phyloP scores from a whole-genome alignment of 2,329 filamentous ascomycete genomes.

The Aspergillus caelatus region DNA sequence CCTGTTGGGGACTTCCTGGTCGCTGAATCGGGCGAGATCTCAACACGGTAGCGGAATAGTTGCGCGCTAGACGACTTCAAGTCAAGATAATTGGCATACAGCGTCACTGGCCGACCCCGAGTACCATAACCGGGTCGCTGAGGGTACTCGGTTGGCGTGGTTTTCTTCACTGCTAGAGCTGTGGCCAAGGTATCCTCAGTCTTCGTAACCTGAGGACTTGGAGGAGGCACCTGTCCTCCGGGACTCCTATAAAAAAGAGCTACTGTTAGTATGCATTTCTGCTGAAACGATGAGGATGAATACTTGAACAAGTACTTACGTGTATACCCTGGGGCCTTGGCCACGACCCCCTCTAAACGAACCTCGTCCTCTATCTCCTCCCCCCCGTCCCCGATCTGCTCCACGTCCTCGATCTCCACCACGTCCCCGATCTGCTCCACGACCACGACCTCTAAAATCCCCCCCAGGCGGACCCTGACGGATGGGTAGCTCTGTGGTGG shows the following conservation, averaged over 20 bases:
- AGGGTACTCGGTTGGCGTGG: constrained; percentile 30
- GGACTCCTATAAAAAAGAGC: constrained; percentile 21
- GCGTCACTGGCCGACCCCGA: constrained; percentile 29
- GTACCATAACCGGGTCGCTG: constrained; percentile 43
- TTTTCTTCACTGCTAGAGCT: constrained; percentile 23
- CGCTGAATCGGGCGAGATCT: constrained; percentile 31
- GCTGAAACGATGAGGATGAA: background rate
- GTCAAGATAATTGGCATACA: constrained; percentile 46
- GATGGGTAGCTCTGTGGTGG: constrained; percentile 24
- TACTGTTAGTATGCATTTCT: background rate
- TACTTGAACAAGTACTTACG: constrained; percentile 25
- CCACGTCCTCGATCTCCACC: background rate
- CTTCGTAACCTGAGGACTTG: constrained; percentile 28
- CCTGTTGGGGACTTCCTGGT: constrained; percentile 30
- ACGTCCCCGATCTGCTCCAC: background rate
- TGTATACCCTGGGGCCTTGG: constrained; percentile 30
- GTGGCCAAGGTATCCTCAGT: constrained; percentile 32
- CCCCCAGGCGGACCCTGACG: constrained; percentile 18
- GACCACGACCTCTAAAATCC: constrained; percentile 24
- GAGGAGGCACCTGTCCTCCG: constrained; percentile 20
- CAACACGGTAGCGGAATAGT: constrained; percentile 48
- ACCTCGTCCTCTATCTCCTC: background rate
- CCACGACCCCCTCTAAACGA: constrained; percentile 10
- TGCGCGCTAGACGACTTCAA: constrained; percentile 39
- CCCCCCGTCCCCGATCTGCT: constrained; percentile 13